Base-by-base conservation (phyloP, 2,329 filamentous ascomycete genomes). In the Trichophyton rubrum region DNA sequence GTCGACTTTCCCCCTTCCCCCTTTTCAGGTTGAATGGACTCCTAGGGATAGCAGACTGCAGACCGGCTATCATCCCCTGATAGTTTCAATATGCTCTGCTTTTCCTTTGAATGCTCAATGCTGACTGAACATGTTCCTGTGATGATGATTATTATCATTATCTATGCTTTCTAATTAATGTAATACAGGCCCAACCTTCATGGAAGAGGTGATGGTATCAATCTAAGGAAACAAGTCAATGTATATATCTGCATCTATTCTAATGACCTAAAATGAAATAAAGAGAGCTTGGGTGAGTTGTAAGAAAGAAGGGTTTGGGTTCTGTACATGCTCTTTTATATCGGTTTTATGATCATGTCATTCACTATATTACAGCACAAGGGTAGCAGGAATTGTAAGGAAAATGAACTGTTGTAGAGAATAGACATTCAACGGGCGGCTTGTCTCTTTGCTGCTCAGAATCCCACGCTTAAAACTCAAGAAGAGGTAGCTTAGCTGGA, bases 361-460 rank as follows among this genome's bases (percentile, higher is more conserved):
- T 55, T 55, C 51, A 33, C 24, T 55, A 55, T 55, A 11, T 55
- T 55, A 55, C 51, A 55, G 51, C 51, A 55, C 51, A 55, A 55
- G 15, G 30, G 51, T 33, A 55, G 51, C 27, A 55, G 33, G 33
- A 33, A 35, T 33, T 20, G 49, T 22, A 43, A 30, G 33, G 33
- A 38, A 38, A 13, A 38, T 13, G 13, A 55, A 35, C 51, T 55
- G 51, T 55, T 55, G 8, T 51, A 51, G 22, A 51, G 45, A 51
- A 51, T 51, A 22, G 45, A 51, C 45, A 51, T 55, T n/a, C 33
- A 30, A 22, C n/a, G 51, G 45, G 45, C 8, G 9, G 20, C 11
- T 27, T 51, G 45, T 51, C 45, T 51, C 45, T 51, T 51, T 24
- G 9, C 7, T 27, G 20, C 24, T 5, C 22, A 22, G 45, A 22